Conservation (phyloP, 108 stramenopile genomes). For the Mediolabrus comicus region DNA sequence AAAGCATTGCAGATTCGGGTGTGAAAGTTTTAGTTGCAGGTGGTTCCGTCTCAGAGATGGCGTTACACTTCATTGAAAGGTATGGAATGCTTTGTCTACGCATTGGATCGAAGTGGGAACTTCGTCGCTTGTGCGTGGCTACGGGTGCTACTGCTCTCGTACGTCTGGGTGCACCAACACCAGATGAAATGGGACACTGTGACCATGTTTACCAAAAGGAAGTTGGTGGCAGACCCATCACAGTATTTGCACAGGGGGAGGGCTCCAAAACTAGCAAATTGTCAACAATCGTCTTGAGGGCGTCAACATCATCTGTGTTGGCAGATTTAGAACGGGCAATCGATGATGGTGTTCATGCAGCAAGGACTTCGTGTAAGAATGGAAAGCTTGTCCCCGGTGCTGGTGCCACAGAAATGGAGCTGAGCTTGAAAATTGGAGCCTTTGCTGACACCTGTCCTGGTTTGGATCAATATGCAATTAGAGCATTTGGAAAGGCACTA, state of each 20-base stretch:
- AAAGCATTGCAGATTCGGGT: constrained; percentile 92
- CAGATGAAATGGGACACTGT: constrained; percentile 94
- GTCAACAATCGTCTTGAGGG: constrained; percentile 93
- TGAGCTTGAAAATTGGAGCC: constrained; percentile 73
- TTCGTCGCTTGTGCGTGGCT: constrained; percentile 93
- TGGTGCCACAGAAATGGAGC: constrained; percentile 93
- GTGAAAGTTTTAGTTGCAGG: constrained; percentile 89
- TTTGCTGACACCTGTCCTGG: constrained; percentile 92
- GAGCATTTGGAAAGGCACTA: constrained; percentile 96
- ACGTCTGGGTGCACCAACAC: constrained; percentile 92
- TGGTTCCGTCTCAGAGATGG: constrained; percentile 93
- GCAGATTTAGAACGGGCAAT: constrained; percentile 97
- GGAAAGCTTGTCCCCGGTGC: constrained; percentile 92
- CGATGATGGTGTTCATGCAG: constrained; percentile 94
- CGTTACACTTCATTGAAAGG: constrained; percentile 95
- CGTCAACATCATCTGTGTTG: constrained; percentile 89
- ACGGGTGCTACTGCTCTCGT: constrained; percentile 95
- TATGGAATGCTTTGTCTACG: constrained; percentile 92
- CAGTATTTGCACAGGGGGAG: constrained; percentile 81
- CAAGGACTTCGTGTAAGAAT: constrained; percentile 87
- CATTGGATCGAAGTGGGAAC: constrained; percentile 96
- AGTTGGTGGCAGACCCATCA: constrained; percentile 90
- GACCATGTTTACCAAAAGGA: constrained; percentile 78
- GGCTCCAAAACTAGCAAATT: constrained; percentile 76
- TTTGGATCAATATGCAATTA: constrained; percentile 98